Evolutionary conservation across 164 flowering plant genomes (phyloP).

Genomic region (Saururus chinensis): DNA sequence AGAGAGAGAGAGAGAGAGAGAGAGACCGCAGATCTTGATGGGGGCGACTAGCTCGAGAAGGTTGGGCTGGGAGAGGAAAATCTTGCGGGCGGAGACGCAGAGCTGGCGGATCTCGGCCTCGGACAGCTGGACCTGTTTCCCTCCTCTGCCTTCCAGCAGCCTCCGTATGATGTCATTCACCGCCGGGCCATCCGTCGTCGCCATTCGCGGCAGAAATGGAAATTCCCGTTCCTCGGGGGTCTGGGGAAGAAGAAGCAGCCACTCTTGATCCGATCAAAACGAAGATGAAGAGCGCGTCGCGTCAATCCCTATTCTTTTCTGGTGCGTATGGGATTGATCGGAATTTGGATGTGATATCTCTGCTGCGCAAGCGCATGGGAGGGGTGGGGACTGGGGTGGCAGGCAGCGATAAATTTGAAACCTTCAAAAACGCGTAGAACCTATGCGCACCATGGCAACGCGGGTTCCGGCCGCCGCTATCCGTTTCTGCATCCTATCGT

Average conservation of each 20-base stretch:
- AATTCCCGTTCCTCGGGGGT: too few species aligned
- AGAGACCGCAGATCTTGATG: conserved; percentile 47
- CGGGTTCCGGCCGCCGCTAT: too few species aligned
- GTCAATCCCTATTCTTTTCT: neutral
- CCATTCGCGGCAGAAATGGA: too few species aligned
- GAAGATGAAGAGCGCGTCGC: neutral
- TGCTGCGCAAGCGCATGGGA: neutral
- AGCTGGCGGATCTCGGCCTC: conserved; percentile 41
- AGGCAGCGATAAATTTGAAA: neutral
- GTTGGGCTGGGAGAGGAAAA: conserved; percentile 40
- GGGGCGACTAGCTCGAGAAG: conserved; percentile 44
- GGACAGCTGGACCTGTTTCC: conserved; percentile 39
- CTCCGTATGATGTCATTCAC: conserved; percentile 34
- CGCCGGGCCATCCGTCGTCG: conserved; percentile 25
- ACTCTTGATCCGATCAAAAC: neutral
- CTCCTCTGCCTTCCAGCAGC: conserved; percentile 33
- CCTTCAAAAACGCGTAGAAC: neutral
- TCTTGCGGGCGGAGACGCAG: conserved; percentile 23
- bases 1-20: conserved; percentile 4
- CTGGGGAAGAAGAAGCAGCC: neutral
- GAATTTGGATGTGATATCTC: neutral
- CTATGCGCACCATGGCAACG: neutral
- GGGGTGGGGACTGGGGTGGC: neutral
- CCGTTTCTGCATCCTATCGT: too few species aligned
- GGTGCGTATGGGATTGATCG: neutral